Base-by-base conservation (phyloP, 768 basidiomycete species). In the Leccinum fibrillosum region DNA sequence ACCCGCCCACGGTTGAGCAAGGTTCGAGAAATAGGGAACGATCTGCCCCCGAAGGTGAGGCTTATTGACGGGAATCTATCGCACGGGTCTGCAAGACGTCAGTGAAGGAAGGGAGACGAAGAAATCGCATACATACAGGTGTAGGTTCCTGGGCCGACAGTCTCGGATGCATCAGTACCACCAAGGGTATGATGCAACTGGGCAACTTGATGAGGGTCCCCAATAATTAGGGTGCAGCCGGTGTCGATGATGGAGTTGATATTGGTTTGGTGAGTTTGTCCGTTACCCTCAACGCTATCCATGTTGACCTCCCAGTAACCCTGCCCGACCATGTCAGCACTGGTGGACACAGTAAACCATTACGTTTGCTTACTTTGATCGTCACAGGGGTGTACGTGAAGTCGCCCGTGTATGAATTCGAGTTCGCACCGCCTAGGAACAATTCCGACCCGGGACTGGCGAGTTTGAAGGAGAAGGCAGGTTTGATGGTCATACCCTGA, bases 391-490 rank as follows among this genome's bases (percentile, higher is more conserved):
- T n/a, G n/a, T 74, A 77, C 8, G 73, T 73, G 69, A 86, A 74
- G 5, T 53, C 53, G 5, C 83, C 82, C 4, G 72, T 77, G 69
- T 79, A 83, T 56, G 77, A 68, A 2, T 62, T 57, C 1, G 58
- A 47, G 65, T 87, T 75, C 10, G 70, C 69, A 49, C 84, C 85
- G 39, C 85, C 85, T n/a, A 87, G 60, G 63, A 74, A 78, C 10
- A 86, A 72, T 68, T 82, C 80, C 3, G 77, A 71, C 5, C 26
- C 26, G 26, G 63, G 54, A 10, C 63, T 19, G 11, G 80, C 66
- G 9, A 84, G 68, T 63, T 81, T 82, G 66, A 85, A 80, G 11
- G 77, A 74, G 64, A 84, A 83, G 49, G 71, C 70, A 21, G 10
- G 30, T 11, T 10, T 30, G 30, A 10, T 11, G 9, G 10, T 30